These are phyloP conservation scores for Pichia nanzhaoensis DNA, from an alignment of 805 yeast species.

Conservation along the genomic window DNA sequence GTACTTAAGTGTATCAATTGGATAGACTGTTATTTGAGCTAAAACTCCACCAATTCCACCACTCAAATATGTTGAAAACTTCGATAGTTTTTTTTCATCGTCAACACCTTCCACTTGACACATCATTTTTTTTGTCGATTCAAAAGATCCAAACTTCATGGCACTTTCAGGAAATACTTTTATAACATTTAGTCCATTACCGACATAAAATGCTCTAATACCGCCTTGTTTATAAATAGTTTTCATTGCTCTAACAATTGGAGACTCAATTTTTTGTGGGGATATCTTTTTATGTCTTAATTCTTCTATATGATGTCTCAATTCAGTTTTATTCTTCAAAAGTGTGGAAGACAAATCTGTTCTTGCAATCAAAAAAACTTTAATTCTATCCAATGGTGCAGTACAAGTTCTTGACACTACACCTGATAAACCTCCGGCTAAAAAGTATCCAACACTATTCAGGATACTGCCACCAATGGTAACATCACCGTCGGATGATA, in stretches of 20 bases:
- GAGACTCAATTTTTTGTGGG: conserved; percentile 53
- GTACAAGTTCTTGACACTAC: conserved; percentile 94
- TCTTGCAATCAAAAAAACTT: conserved; percentile 89
- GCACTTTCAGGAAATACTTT: conserved; percentile 97
- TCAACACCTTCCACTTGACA: conserved; percentile 70
- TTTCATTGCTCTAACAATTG: conserved; percentile 72
- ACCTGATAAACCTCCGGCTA: conserved; percentile 94
- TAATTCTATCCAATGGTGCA: conserved; percentile 93
- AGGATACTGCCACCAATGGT: conserved; percentile 71
- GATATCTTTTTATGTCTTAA: conserved; percentile 37
- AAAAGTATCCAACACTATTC: conserved; percentile 82
- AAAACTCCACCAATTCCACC: conserved; percentile 97
- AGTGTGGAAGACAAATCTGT: conserved; percentile 72
- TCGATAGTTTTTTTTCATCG: conserved; percentile 64
- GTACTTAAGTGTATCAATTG: conserved; percentile 90
- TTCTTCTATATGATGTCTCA: conserved; percentile 28
- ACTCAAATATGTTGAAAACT: conserved; percentile 74
- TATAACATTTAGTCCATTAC: conserved; percentile 87
- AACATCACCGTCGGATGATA: conserved; percentile 90
- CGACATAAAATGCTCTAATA: conserved; percentile 79
- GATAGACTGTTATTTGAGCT: conserved; percentile 89
- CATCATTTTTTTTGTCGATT: conserved; percentile 69
- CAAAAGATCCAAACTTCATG: conserved; percentile 94
- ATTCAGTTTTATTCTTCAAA: conserved; percentile 46
- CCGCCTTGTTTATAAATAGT: conserved; percentile 88